Base-by-base conservation (phyloP, 1,284 basidiomycete genomes). In the Naganishia liquefaciens region DNA sequence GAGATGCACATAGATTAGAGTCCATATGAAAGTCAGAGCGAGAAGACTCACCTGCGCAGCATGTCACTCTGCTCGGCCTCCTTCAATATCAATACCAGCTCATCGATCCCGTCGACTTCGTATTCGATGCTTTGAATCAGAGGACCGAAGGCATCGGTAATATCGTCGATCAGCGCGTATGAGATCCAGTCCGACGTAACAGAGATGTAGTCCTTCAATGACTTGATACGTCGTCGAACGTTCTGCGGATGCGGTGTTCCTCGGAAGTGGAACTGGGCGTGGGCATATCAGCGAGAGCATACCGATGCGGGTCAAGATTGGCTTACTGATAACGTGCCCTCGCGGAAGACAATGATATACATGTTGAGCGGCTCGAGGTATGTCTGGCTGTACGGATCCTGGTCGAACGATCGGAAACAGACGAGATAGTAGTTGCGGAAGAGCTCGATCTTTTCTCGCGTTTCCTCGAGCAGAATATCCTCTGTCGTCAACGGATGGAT, bases 141-240 rank as follows among this genome's bases (percentile, higher is more conserved):
- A 17, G 96, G 96, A 1, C 95, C 96, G 78, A 99, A 99, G 4
- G 94, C 95, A 78, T 99, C 96, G 63, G 96, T 99, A 75, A 99
- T 99, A 80, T 99, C 96, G 80, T 99, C 96, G 75, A 99, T 99
- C 66, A 99, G 86, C 19, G 96, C 96, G 74, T 99, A 99, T 15
- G 94, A 98, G 72, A 99, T 99, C 96, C 96, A 99, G 80, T 99
- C 96, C 3, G 93, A 96, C 0, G 96, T 98, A 71, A 99, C 96
- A 69, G 87, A 90, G 79, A 99, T 99, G 81, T 98, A 99, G 82
- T 99, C 96, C 76, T 96, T 97, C 69, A 99, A 88, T 78, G 99
- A 96, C 81, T 98, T 98, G 78, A 99, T 99, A 39, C 96, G 90
- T 44, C 95, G 84, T 13, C 96, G 90, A 39, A 99, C 96, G 76